These are phyloP conservation scores for Yamadazyma endophytica DNA, from an alignment of 805 yeast genomes.

Conservation along the genomic window DNA sequence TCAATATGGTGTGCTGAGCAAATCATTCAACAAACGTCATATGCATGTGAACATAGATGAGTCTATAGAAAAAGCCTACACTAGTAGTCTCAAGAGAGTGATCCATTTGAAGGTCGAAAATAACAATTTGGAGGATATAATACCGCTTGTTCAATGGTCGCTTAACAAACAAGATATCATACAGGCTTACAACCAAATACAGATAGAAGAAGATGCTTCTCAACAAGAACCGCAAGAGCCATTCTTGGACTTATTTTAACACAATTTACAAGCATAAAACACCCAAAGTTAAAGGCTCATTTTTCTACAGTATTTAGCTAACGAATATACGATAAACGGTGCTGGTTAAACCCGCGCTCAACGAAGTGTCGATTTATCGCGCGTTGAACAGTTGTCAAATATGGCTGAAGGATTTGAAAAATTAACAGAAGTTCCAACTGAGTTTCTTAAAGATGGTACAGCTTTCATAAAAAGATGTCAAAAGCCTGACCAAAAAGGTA, in stretches of 20 bases:
- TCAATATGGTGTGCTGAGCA: conserved; percentile 6
- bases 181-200: too few relatives aligned
- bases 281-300: too few relatives aligned
- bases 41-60: conserved; percentile 8
- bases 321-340: too few relatives aligned
- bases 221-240: conserved; percentile 9
- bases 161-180: conserved; percentile 20
- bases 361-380: too few relatives aligned
- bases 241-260: conserved; percentile 21
- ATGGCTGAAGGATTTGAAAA: conserved; percentile 66
- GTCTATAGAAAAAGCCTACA: conserved; percentile 14
- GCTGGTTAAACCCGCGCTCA: too few relatives aligned
- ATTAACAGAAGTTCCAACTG: conserved; percentile 81
- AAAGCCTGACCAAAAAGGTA: conserved; percentile 81
- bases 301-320: conserved; percentile 1
- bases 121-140: conserved; percentile 23
- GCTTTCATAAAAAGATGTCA: conserved; percentile 88
- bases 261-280: too few relatives aligned
- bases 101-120: conserved; percentile 24
- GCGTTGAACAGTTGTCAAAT: conserved; percentile 14
- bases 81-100: conserved; percentile 19
- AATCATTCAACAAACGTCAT: conserved; percentile 16
- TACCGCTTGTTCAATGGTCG: conserved; percentile 34
- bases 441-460: conserved; percentile 86
- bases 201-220: too few relatives aligned